phyloP scores from a whole-genome alignment of 2,329 filamentous ascomycete species.

The Paraphaeosphaeria minitans region DNA sequence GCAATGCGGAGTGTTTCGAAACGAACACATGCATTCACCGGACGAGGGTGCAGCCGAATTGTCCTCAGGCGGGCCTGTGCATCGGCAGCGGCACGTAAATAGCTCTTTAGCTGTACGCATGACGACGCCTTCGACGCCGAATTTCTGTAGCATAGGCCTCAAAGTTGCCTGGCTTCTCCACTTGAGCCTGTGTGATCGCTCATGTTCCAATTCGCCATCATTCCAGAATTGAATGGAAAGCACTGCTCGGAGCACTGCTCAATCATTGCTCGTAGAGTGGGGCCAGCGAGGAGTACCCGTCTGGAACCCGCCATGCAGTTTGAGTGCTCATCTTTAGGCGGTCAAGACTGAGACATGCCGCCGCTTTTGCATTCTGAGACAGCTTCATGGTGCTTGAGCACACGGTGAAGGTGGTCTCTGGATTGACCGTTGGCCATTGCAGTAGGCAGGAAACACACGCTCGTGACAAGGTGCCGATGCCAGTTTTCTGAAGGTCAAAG shows the following conservation, averaged over 20 bases:
- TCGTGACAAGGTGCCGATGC: constrained; percentile 21
- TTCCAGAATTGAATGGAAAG: constrained; percentile 24
- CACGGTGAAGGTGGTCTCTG: constrained; percentile 28
- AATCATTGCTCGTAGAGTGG: constrained; percentile 17
- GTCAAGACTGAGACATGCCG: constrained; percentile 38
- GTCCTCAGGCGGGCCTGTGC: constrained; percentile 35
- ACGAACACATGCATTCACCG: constrained; percentile 18
- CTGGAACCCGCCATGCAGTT: constrained; percentile 22
- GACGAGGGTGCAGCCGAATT: constrained; percentile 26
- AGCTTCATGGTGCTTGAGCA: constrained; percentile 23
- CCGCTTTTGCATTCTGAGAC: constrained; percentile 24
- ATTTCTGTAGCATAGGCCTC: constrained; percentile 8
- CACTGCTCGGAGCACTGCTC: constrained; percentile 10
- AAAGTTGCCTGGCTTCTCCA: background rate
- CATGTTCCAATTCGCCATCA: background rate
- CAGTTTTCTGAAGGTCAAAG: constrained; percentile 7
- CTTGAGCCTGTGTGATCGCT: background rate
- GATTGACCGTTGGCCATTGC: constrained; percentile 17
- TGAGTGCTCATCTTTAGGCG: constrained; percentile 28
- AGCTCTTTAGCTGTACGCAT: constrained; percentile 18
- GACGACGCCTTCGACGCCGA: constrained; percentile 13
- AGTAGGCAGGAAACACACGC: constrained; percentile 17
- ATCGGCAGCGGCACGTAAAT: constrained; percentile 23
- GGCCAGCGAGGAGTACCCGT: constrained; percentile 14
- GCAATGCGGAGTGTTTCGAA: constrained; percentile 5